Conservation (phyloP, 106 monocot genomes). For the Narthecium ossifragum region DNA sequence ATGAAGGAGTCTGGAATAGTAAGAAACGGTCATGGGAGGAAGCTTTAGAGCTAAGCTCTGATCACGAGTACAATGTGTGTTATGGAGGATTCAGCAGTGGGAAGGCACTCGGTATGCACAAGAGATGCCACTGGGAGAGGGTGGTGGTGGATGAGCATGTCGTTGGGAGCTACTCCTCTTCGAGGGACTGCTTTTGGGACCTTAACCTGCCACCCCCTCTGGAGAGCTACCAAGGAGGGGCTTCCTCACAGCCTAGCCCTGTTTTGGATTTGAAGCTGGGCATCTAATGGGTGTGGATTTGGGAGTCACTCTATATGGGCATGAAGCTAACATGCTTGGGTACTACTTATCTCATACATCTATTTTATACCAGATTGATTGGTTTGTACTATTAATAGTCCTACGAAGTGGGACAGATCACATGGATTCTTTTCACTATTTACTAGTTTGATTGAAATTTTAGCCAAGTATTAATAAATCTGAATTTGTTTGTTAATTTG, state of each 20-base stretch:
- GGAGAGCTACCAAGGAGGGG: not conserved
- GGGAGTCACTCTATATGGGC: too few relatives aligned
- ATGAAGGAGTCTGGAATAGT: not conserved
- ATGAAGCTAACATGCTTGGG: too few relatives aligned
- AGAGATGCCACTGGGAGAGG: constrained; percentile 6
- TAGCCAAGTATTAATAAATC: too few relatives aligned
- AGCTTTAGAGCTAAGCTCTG: not conserved
- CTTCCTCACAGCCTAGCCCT: not conserved
- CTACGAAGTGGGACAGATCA: too few relatives aligned
- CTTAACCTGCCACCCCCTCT: constrained; percentile 12
- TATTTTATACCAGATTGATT: too few relatives aligned
- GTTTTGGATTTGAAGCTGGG: constrained; percentile 4
- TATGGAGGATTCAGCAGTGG: constrained; percentile 5
- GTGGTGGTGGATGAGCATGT: too few relatives aligned
- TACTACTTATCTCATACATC: too few relatives aligned
- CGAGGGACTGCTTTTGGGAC: not conserved
- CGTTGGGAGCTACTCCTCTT: not conserved
- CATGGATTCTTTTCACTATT: too few relatives aligned
- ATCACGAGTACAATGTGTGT: constrained; percentile 4
- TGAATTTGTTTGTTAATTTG: too few relatives aligned
- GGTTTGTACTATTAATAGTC: too few relatives aligned
- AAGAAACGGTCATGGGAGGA: constrained; percentile 3
- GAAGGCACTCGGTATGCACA: constrained; percentile 16
- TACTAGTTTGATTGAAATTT: too few relatives aligned
- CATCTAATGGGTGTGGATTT: too few relatives aligned